phyloP scores from a whole-genome alignment of 306 rosid species.

The Astragalus glycyphyllos region DNA sequence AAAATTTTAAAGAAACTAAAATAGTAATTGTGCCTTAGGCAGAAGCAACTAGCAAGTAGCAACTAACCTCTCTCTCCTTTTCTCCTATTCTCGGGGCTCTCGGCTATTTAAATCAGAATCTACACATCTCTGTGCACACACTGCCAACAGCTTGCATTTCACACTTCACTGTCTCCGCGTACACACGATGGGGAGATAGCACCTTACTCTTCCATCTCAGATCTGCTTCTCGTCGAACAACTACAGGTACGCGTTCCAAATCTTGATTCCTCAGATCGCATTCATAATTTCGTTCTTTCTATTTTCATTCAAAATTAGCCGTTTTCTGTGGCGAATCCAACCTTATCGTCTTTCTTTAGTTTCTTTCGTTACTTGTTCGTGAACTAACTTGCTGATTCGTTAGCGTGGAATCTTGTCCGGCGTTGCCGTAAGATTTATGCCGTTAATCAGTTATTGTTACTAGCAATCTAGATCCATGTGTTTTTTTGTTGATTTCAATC shows the following conservation, averaged over 20 bases:
- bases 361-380: not conserved
- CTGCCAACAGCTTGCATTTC: not conserved
- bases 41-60: conserved; percentile 9
- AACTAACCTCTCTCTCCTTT: not conserved
- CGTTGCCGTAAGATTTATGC: conserved; percentile 14
- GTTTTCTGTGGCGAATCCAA: not conserved
- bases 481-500: conserved; percentile 18
- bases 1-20: conserved; percentile 4
- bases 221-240: conserved; percentile 42
- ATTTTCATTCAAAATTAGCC: not conserved
- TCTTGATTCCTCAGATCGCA: conserved; percentile 37
- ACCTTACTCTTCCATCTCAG: conserved; percentile 25
- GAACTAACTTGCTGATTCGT: not conserved
- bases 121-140: not conserved
- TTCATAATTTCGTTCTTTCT: not conserved
- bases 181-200: conserved; percentile 40
- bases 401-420: conserved; percentile 16
- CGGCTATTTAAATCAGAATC: conserved; percentile 35
- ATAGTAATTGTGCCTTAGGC: conserved; percentile 19
- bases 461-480: conserved; percentile 44
- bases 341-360: not conserved
- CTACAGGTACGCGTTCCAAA: conserved; percentile 40
- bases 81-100: conserved; percentile 4
- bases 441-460: not conserved
- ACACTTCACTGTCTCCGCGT: conserved; percentile 1